Conservation (phyloP, 495 filamentous ascomycete species). For the Saxophila tyrrhenica region DNA sequence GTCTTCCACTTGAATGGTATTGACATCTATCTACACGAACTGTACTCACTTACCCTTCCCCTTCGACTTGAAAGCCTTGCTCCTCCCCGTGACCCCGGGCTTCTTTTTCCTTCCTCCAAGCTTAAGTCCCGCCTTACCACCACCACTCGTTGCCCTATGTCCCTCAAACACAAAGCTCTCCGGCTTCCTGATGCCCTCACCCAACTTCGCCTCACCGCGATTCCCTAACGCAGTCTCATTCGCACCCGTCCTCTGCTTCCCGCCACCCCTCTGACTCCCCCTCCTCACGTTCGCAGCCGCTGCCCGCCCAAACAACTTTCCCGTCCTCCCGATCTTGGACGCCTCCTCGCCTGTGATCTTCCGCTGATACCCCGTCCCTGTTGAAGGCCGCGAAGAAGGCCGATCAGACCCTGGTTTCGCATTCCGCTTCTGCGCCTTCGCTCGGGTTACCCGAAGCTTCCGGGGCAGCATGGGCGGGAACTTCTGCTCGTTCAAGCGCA, state of each 20-base stretch:
- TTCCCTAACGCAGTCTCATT: background rate
- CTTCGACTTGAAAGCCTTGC: constrained; percentile 39
- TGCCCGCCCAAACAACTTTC: constrained; percentile 70
- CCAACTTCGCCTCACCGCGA: constrained; percentile 10
- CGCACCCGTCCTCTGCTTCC: constrained; percentile 10
- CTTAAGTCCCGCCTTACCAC: constrained; percentile 41
- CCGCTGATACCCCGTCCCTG: constrained; percentile 39
- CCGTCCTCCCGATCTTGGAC: constrained; percentile 66
- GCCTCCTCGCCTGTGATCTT: constrained; percentile 55
- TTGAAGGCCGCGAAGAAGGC: constrained; percentile 32
- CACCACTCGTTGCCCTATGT: constrained; percentile 60
- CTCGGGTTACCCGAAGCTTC: constrained; percentile 72
- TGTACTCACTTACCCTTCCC: too few relatives aligned
- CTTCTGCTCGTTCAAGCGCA: constrained; percentile 77
- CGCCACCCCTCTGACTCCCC: constrained; percentile 17
- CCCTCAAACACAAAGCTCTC: constrained; percentile 83
- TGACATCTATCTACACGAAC: too few relatives aligned
- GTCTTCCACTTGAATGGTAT: too few relatives aligned
- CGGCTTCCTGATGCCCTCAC: constrained; percentile 38
- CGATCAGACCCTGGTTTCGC: constrained; percentile 24
- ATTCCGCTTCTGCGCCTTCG: constrained; percentile 66
- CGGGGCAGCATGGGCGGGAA: constrained; percentile 87
- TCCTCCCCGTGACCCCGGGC: constrained; percentile 34
- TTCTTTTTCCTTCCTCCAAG: constrained; percentile 42
- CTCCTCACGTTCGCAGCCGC: constrained; percentile 53